Evolutionary conservation across 495 filamentous ascomycete genomes (phyloP), one percentile per base, ranked within the genome.

Genomic region (Talaromyces proteolyticus): DNA sequence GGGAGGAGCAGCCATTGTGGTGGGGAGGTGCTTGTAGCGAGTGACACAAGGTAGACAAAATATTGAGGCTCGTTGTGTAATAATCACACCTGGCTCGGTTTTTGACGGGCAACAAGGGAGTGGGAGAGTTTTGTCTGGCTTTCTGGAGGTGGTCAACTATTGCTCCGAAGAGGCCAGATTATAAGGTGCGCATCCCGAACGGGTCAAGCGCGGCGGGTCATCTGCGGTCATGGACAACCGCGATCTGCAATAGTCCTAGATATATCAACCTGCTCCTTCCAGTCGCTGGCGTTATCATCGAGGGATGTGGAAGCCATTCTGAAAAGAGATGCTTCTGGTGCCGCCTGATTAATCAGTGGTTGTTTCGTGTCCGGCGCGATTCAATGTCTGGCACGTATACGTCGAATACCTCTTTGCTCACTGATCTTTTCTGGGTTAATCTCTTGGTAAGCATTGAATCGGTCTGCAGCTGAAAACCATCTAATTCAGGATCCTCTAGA

Each of bases 1-100:
- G 59, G 82, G 81, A 39, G 75, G 72, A 23, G 65, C 56, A 21
- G 72, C 68, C 76, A 79, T 79, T 34, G 29, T 14, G 14, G 29
- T 34, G 29, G 29, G 8, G 29, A 34, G 29, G 14, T 34, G 29
- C 8, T 34, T 34, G 29, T 34, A 14, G n/a, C n/a, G n/a, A n/a
- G n/a, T n/a, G n/a, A n/a, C n/a, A n/a, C n/a, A n/a, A n/a, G n/a
- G n/a, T n/a, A n/a, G n/a, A n/a, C n/a, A n/a, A n/a, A n/a, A n/a
- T n/a, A n/a, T n/a, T n/a, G n/a, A n/a, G n/a, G n/a, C n/a, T n/a
- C n/a, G n/a, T n/a, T n/a, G n/a, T n/a, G n/a, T n/a, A n/a, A n/a
- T n/a, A n/a, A n/a, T n/a, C n/a, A n/a, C n/a, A n/a, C n/a, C n/a
- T n/a, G n/a, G n/a, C n/a, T n/a, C n/a, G n/a, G n/a, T n/a, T n/a